Conservation (phyloP, 345 rosid species). For the Turnera subulata region DNA sequence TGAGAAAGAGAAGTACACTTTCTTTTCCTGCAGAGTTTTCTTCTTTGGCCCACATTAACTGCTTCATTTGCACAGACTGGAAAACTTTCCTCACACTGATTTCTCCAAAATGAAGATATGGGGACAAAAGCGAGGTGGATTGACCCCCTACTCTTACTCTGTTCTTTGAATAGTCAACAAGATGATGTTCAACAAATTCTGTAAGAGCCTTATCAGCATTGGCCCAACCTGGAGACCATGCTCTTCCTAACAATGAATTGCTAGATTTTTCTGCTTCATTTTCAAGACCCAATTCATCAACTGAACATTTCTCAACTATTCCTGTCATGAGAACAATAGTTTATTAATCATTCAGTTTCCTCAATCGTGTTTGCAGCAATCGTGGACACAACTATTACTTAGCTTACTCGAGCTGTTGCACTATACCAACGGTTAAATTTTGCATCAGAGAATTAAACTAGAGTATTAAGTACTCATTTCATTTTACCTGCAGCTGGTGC, state of each 20-base stretch:
- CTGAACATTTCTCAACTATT: slow-evolving; percentile 43
- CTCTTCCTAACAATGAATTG: slow-evolving; percentile 80
- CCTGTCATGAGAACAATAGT: slow-evolving; percentile 32
- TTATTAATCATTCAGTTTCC: slow-evolving; percentile 3
- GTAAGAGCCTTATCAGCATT: slow-evolving; percentile 66
- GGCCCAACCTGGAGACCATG: slow-evolving; percentile 94
- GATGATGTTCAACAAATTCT: slow-evolving; percentile 63
- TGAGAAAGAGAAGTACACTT: slow-evolving; percentile 59
- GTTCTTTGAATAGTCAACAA: slow-evolving; percentile 49
- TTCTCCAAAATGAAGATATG: slow-evolving; percentile 92
- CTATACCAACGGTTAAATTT: no score
- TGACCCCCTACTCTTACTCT: slow-evolving; percentile 57
- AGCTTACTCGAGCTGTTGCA: no score
- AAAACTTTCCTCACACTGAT: slow-evolving; percentile 82
- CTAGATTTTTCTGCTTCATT: slow-evolving; percentile 76
- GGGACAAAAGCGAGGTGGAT: slow-evolving; percentile 75
- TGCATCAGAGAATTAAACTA: slow-evolving; percentile 3
- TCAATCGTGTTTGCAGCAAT: no score
- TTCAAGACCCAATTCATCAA: slow-evolving; percentile 78
- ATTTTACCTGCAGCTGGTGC: slow-evolving; percentile 55
- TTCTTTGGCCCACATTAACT: slow-evolving; percentile 69
- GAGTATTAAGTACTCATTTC: background rate
- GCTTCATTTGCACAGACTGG: slow-evolving; percentile 64
- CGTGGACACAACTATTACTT: no score
- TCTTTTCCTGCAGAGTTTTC: slow-evolving; percentile 52